Evolutionary conservation across 1,139 yeast genomes (phyloP).

Genomic region (Taphrina pruni): DNA sequence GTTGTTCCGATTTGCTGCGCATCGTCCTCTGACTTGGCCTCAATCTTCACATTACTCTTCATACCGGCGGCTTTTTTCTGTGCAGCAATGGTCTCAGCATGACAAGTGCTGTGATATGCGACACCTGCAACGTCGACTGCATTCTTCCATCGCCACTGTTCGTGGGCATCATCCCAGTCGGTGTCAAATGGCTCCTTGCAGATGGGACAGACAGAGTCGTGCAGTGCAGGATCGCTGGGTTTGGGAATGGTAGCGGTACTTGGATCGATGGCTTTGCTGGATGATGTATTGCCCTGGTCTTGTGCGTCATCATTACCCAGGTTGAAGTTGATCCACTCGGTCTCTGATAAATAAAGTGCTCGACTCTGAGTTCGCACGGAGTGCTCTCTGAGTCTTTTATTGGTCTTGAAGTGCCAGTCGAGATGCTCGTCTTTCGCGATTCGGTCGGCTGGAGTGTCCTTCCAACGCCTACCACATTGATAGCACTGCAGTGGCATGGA

Average conservation of each 20-base stretch:
- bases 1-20: neutral
- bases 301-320: constrained; percentile 47
- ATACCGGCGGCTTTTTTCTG: constrained; percentile 5
- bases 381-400: constrained; percentile 70
- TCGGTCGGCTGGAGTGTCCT: constrained; percentile 65
- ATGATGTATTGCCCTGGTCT: constrained; percentile 42
- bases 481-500: constrained; percentile 80
- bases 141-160: constrained; percentile 95
- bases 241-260: constrained; percentile 55
- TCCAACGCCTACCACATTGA: constrained; percentile 86
- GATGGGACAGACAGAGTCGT: constrained; percentile 77
- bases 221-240: constrained; percentile 71
- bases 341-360: constrained; percentile 79
- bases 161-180: constrained; percentile 82
- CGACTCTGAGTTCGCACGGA: constrained; percentile 64
- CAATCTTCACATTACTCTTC: neutral
- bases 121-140: constrained; percentile 73
- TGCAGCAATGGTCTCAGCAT: constrained; percentile 63
- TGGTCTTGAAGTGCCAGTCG: constrained; percentile 97
- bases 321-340: constrained; percentile 47
- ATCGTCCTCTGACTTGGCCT: neutral
- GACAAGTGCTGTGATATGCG: constrained; percentile 83
- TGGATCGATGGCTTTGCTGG: constrained; percentile 33
- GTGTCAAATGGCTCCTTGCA: constrained; percentile 85
- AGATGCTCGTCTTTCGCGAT: constrained; percentile 65